phyloP scores from a whole-genome alignment of 2,329 filamentous ascomycete genomes.

The Sporothrix sp. region DNA sequence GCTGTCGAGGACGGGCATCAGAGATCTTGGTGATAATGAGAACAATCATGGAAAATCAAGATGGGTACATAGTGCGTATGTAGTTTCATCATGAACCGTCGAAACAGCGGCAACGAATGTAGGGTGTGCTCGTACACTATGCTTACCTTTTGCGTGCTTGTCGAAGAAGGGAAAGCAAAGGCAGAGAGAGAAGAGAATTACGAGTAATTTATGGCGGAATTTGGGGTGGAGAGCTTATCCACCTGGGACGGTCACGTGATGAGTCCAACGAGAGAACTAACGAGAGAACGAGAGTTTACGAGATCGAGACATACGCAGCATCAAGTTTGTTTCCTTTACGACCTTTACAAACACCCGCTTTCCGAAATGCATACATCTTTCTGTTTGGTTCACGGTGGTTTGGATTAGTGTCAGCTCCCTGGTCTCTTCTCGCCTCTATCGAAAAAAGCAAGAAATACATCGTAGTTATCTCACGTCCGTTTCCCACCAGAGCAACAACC shows the following conservation, averaged over 20 bases:
- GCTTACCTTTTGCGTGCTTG: constrained; percentile 4
- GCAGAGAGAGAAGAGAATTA: not conserved
- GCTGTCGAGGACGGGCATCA: constrained; percentile 35
- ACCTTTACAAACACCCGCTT: no score
- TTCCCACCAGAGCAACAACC: constrained; percentile 7
- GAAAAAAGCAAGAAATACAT: not conserved
- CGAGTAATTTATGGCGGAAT: constrained; percentile 3
- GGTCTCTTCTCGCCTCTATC: no score
- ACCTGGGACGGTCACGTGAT: no score
- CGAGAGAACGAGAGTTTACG: not conserved
- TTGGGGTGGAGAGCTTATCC: not conserved
- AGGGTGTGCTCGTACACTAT: no score
- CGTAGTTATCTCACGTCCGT: not conserved
- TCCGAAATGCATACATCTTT: no score
- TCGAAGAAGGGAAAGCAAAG: not conserved
- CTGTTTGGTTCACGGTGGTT: constrained; percentile 5
- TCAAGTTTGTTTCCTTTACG: no score
- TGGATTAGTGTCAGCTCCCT: no score
- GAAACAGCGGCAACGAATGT: not conserved
- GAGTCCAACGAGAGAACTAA: not conserved
- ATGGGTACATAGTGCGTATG: constrained; percentile 30
- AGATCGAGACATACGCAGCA: not conserved
- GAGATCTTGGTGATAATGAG: constrained; percentile 62
- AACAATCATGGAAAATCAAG: constrained; percentile 41
- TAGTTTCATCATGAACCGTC: constrained; percentile 23